Conservation (phyloP, 2,329 filamentous ascomycete genomes). For the Dactylonectria macrodidyma region DNA sequence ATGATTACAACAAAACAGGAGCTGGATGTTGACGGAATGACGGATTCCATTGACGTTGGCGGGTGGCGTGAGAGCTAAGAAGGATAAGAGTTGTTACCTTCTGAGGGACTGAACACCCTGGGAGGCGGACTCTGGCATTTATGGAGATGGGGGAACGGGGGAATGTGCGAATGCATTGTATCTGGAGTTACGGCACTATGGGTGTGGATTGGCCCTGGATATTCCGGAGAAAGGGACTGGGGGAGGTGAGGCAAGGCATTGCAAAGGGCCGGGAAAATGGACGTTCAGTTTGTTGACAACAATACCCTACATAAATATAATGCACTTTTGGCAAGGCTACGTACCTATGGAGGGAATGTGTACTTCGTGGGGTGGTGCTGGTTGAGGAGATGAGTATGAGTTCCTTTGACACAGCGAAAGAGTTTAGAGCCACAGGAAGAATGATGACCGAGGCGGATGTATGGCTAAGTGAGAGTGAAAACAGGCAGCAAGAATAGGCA, state of each 20-base stretch:
- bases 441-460: too few relatives aligned
- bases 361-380: too few relatives aligned
- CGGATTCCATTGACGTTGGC: not conserved
- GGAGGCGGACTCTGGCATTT: not conserved
- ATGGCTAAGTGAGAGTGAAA: too few relatives aligned
- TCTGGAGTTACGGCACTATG: conserved; percentile 23
- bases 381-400: too few relatives aligned
- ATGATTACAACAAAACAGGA: not conserved
- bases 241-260: conserved; percentile 9
- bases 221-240: not conserved
- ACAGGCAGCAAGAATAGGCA: too few relatives aligned
- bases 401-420: too few relatives aligned
- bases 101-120: not conserved
- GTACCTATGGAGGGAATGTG: too few relatives aligned
- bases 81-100: not conserved
- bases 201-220: conserved; percentile 5
- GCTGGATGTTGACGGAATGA: not conserved
- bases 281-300: conserved; percentile 25
- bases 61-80: not conserved
- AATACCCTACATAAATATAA: conserved; percentile 23
- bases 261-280: conserved; percentile 11
- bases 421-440: too few relatives aligned
- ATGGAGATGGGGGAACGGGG: not conserved
- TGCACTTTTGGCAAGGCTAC: not conserved
- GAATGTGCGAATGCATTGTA: conserved; percentile 12